Percentiles rank a stretch among this genome's conserved stretches.
Conservation (phyloP, 1,284 basidiomycete genomes). For the Naganishia sp. region DNA sequence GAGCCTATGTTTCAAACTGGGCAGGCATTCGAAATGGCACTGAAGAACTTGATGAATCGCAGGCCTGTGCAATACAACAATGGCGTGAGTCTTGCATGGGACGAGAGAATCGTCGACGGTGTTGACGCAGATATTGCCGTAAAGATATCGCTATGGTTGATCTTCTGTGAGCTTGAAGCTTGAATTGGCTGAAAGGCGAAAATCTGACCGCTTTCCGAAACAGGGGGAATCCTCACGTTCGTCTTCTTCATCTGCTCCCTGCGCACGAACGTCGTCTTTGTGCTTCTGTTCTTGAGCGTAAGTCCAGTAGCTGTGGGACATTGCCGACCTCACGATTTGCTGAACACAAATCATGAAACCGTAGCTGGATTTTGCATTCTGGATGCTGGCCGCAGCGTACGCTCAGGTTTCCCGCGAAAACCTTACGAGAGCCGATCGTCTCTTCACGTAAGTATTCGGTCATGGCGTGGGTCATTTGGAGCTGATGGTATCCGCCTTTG, state of each 20-base stretch:
- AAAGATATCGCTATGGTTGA: slow-evolving; percentile 27
- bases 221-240: slow-evolving; percentile 28
- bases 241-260: slow-evolving; percentile 28
- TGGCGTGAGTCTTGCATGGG: slow-evolving; percentile 18
- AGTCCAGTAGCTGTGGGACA: background rate
- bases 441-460: slow-evolving; percentile 19
- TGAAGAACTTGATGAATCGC: background rate
- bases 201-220: no score
- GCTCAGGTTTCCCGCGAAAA: slow-evolving; percentile 24
- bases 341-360: background rate
- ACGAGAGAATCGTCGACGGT: background rate
- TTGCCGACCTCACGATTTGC: background rate
- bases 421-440: background rate
- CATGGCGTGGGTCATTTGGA: background rate
- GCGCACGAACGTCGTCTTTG: slow-evolving; percentile 27
- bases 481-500: background rate
- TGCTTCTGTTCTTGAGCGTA: slow-evolving; percentile 28
- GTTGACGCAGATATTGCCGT: background rate
- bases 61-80: slow-evolving; percentile 26
- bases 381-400: slow-evolving; percentile 26
- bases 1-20: background rate
- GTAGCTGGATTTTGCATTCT: slow-evolving; percentile 25
- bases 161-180: slow-evolving; percentile 13
- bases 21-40: background rate
- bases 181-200: no score